These are phyloP conservation scores for Arachnomyces sp. DNA, from an alignment of 2,329 filamentous ascomycete genomes.

Conservation along the genomic window DNA sequence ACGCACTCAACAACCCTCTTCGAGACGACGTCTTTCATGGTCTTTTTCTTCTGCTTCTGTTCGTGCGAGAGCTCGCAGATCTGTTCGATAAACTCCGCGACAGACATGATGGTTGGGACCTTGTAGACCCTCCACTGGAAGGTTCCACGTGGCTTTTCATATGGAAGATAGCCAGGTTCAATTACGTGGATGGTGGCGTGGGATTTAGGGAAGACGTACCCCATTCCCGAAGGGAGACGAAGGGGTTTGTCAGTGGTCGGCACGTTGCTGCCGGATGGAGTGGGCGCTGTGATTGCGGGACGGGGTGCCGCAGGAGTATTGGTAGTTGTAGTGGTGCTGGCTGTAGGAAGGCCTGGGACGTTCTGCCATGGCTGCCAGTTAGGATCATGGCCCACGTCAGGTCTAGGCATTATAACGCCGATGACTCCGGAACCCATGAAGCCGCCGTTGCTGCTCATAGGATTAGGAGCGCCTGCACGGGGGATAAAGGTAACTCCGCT, in stretches of 20 bases:
- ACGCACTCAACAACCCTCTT: constrained; percentile 52
- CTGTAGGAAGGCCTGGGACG: background rate
- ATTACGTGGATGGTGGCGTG: constrained; percentile 57
- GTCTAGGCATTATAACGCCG: constrained; percentile 7
- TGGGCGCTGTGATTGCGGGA: background rate
- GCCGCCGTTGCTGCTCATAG: background rate
- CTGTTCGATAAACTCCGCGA: constrained; percentile 52
- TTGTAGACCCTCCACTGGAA: constrained; percentile 45
- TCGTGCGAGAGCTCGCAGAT: constrained; percentile 48
- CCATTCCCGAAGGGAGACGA: constrained; percentile 49
- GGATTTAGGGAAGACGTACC: constrained; percentile 53
- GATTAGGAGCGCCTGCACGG: constrained; percentile 13
- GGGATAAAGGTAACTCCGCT: constrained; percentile 9
- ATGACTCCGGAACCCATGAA: constrained; percentile 5
- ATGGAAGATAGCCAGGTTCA: constrained; percentile 31
- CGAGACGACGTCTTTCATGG: constrained; percentile 15
- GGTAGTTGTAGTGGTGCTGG: background rate
- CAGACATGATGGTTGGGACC: constrained; percentile 46
- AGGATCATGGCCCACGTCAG: constrained; percentile 1
- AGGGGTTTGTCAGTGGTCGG: constrained; percentile 46
- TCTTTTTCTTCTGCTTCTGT: background rate
- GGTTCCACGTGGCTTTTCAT: constrained; percentile 26
- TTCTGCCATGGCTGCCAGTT: constrained; percentile 10
- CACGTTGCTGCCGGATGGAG: constrained; percentile 6
- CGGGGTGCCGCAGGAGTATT: background rate